Evolutionary conservation across 306 rosid genomes (phyloP).

Genomic region (Arachis stenosperma): DNA sequence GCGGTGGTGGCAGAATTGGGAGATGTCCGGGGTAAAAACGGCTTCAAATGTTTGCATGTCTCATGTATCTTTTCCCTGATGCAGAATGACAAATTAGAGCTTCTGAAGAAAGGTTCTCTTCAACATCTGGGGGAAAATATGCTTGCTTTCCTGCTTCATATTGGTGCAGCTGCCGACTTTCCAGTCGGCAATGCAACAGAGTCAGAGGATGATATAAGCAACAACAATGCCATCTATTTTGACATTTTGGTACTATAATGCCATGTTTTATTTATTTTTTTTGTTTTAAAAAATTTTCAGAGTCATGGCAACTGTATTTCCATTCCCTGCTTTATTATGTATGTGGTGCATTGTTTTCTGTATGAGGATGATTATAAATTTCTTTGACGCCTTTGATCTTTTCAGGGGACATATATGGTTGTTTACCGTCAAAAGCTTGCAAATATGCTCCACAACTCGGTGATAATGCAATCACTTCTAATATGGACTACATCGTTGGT

Average conservation of each 20-base stretch:
- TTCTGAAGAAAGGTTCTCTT: slow-evolving; percentile 83
- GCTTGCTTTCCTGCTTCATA: slow-evolving; percentile 89
- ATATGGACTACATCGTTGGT: slow-evolving; percentile 81
- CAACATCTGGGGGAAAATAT: slow-evolving; percentile 99
- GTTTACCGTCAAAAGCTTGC: slow-evolving; percentile 80
- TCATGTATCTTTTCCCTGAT: slow-evolving; percentile 31
- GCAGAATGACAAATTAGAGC: slow-evolving; percentile 94
- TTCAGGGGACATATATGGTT: slow-evolving; percentile 87
- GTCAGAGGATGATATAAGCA: slow-evolving; percentile 52
- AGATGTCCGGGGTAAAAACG: slow-evolving; percentile 21
- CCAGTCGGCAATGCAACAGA: slow-evolving; percentile 54
- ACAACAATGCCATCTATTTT: slow-evolving; percentile 66
- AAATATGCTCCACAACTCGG: slow-evolving; percentile 75
- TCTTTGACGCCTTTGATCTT: slow-evolving; percentile 34
- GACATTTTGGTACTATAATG: slow-evolving; percentile 78
- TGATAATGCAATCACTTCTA: slow-evolving; percentile 83
- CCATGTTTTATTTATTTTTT: not conserved
- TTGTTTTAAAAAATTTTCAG: slow-evolving; percentile 23
- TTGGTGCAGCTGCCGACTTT: slow-evolving; percentile 72
- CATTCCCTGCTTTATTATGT: slow-evolving; percentile 24
- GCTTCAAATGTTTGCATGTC: slow-evolving; percentile 21
- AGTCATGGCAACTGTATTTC: slow-evolving; percentile 12
- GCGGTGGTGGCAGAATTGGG: not conserved
- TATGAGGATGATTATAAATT: slow-evolving; percentile 21
- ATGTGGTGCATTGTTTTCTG: not conserved